Evolutionary conservation across 202 grass and related monocot genomes (phyloP), one percentile per base, ranked within the genome.

Genomic region (Elaeis oleifera): DNA sequence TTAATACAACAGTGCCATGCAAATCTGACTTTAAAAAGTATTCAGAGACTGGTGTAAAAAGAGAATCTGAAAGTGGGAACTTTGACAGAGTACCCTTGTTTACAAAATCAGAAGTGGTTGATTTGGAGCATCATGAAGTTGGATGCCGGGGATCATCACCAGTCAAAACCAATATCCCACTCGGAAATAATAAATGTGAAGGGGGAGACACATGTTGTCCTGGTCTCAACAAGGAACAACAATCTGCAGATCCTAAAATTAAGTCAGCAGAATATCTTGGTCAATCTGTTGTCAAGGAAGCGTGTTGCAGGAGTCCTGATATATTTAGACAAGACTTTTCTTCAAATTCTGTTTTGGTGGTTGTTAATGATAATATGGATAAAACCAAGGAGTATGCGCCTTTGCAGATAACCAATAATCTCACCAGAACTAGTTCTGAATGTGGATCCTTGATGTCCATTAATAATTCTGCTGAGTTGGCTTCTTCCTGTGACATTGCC

Each of bases 391-490:
- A 81, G 58, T 31, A 53, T 50, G 68, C 58, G 18, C 61, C 48
- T 54, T 18, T 70, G 14, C 29, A 4, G 20, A 79, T 26, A 54
- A 72, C 50, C 58, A 55, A 55, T 67, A 65, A 69, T 66, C 24
- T 68, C 51, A 31, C 51, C 61, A 56, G 49, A 54, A 71, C 53
- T 50, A 79, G 65, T 56, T 73, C 64, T 58, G 58, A 71, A 28
- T 79, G 59, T 21, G 59, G 52, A 29, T 76, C 61, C 14, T 58
- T 67, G 32, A 57, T 51, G 39, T 78, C 81, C 66, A 51, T 76
- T 22, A 75, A 53, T 76, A 32, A 60, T 79, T 79, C 79, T 44
- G 74, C 60, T 50, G 59, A 77, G 25, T 71, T 86, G 64, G 3
- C 16, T 23, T 71, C 60, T 80, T 31, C 67, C 61, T 20, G 23